These are phyloP conservation scores for Coemansia sp. DNA, from an alignment of 192 early-diverging fungal species.

Conservation along the genomic window DNA sequence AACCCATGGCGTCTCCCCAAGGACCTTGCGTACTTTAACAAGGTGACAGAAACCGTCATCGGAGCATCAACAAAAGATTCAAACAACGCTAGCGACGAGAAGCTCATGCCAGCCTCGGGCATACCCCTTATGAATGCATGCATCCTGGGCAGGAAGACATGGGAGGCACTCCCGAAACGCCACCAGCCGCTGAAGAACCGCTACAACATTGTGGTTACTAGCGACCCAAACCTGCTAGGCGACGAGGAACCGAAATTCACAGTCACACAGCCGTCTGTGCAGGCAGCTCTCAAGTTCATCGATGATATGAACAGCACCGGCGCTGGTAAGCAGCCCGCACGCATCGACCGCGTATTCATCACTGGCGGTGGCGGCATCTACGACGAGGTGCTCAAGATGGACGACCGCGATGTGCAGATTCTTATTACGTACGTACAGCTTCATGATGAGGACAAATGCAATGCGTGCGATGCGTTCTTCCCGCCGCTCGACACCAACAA, in stretches of 20 bases:
- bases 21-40: constrained; percentile 85
- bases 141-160: constrained; percentile 94
- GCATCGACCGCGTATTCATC: constrained; percentile 65
- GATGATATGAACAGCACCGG: constrained; percentile 27
- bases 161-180: constrained; percentile 83
- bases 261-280: constrained; percentile 24
- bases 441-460: constrained; percentile 63
- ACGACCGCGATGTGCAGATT: constrained; percentile 60
- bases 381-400: constrained; percentile 63
- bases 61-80: background rate
- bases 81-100: background rate
- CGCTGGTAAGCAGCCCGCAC: background rate
- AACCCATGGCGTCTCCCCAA: constrained; percentile 87
- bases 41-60: constrained; percentile 56
- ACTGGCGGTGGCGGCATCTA: constrained; percentile 85
- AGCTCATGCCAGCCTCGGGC: background rate
- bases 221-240: constrained; percentile 59
- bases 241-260: constrained; percentile 12
- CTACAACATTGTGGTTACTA: constrained; percentile 85
- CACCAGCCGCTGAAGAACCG: constrained; percentile 58
- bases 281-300: constrained; percentile 53
- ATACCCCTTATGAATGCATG: constrained; percentile 66
- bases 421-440: constrained; percentile 70
- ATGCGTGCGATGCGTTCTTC: constrained; percentile 84
- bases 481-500: constrained; percentile 57